phyloP scores from a whole-genome alignment of 2,329 filamentous ascomycete genomes.

The Ophiostoma sp. region DNA sequence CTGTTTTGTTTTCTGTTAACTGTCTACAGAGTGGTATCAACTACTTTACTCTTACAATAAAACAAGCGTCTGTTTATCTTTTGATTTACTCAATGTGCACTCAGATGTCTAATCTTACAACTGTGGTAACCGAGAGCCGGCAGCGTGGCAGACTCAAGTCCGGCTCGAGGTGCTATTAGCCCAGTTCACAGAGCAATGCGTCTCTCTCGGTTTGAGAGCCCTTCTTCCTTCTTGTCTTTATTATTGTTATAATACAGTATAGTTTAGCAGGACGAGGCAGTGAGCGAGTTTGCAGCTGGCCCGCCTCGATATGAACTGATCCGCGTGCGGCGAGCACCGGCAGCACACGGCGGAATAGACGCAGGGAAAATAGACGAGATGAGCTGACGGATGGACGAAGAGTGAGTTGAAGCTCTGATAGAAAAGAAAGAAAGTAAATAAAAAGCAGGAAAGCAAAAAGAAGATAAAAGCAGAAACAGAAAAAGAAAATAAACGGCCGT shows the following conservation, averaged over 20 bases:
- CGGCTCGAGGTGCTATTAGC: too few relatives aligned
- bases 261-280: not conserved
- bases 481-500: not conserved
- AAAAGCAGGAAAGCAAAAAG: not conserved
- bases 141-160: too few relatives aligned
- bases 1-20: not conserved
- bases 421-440: not conserved
- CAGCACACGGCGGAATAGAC: not conserved
- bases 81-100: not conserved
- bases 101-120: too few relatives aligned
- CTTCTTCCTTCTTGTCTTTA: too few relatives aligned
- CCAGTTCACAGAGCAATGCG: too few relatives aligned
- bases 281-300: not conserved
- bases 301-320: not conserved
- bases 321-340: slow-evolving; percentile 13
- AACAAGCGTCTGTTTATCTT: too few relatives aligned
- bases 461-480: not conserved
- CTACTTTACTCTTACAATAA: too few relatives aligned
- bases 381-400: not conserved
- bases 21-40: not conserved
- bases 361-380: not conserved
- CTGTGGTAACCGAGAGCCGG: too few relatives aligned
- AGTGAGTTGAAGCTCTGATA: not conserved
- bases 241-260: not conserved
- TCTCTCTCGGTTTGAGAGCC: too few relatives aligned